A percentile compares a stretch with the other conserved stretches of the same genome.
phyloP scores from a whole-genome alignment of 2,329 filamentous ascomycete genomes.

The Venturia oleaginea region DNA sequence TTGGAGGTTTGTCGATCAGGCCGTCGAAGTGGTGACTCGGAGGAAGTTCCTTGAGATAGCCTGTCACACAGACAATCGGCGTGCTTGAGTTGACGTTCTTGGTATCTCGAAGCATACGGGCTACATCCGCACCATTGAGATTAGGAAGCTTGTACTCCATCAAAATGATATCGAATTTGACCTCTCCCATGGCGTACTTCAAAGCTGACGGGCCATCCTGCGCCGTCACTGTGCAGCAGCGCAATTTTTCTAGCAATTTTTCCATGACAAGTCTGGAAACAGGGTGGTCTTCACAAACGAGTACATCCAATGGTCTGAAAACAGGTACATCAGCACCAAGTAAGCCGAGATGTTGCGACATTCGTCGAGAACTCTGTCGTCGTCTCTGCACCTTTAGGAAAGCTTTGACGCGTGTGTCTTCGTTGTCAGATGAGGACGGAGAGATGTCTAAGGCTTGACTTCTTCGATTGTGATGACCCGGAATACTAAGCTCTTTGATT shows the following conservation, averaged over 20 bases:
- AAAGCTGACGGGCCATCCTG: conserved; percentile 85
- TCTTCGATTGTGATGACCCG: conserved; percentile 71
- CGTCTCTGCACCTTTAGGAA: conserved; percentile 85
- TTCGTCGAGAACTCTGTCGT: conserved; percentile 86
- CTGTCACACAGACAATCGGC: conserved; percentile 91
- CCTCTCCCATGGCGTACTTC: conserved; percentile 88
- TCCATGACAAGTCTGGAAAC: conserved; percentile 99
- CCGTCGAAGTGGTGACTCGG: conserved; percentile 94
- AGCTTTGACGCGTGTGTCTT: conserved; percentile 84
- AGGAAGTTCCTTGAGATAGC: conserved; percentile 94
- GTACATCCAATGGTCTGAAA: conserved; percentile 83
- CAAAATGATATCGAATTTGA: conserved; percentile 98
- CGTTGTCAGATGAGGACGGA: conserved; percentile 94
- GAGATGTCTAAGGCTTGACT: conserved; percentile 96
- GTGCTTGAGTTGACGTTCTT: conserved; percentile 92
- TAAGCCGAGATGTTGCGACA: conserved; percentile 81
- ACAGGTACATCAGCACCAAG: conserved; percentile 56
- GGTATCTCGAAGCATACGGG: conserved; percentile 94
- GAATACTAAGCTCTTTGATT: conserved; percentile 52
- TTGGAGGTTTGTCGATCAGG: conserved; percentile 93
- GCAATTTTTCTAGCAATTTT: conserved; percentile 86
- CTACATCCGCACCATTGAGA: conserved; percentile 90
- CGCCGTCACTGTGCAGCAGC: conserved; percentile 88
- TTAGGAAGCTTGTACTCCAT: conserved; percentile 94
- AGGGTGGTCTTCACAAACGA: conserved; percentile 96